Percentiles rank a stretch among this genome's conserved stretches.
phyloP scores from a whole-genome alignment of 2,329 filamentous ascomycete genomes.

The Metarhizium humberi region DNA sequence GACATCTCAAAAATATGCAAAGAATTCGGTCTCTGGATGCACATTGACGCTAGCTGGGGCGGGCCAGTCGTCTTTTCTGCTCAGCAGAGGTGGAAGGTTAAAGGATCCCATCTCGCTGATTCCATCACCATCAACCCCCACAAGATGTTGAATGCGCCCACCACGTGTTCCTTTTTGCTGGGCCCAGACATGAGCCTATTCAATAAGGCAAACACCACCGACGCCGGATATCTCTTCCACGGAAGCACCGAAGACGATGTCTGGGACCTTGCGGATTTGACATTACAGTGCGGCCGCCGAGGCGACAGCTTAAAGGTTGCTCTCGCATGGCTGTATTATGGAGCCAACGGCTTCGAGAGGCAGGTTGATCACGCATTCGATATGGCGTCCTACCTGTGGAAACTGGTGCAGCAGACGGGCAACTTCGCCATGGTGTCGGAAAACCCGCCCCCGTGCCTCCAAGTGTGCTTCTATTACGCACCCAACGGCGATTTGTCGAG shows the following conservation, averaged over 20 bases:
- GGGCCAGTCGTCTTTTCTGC: slow-evolving; percentile 70
- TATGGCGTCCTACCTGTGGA: slow-evolving; percentile 59
- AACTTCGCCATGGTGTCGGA: slow-evolving; percentile 65
- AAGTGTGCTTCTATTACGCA: slow-evolving; percentile 90
- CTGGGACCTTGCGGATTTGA: slow-evolving; percentile 87
- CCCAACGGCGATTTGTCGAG: slow-evolving; percentile 38
- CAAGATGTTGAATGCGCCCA: slow-evolving; percentile 90
- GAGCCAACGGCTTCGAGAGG: slow-evolving; percentile 58
- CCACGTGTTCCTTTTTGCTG: slow-evolving; percentile 86
- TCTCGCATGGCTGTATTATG: slow-evolving; percentile 84
- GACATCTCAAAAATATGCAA: slow-evolving; percentile 63
- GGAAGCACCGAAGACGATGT: slow-evolving; percentile 46
- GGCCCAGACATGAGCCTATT: slow-evolving; percentile 68
- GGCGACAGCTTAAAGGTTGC: slow-evolving; percentile 84
- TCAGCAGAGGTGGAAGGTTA: slow-evolving; percentile 53
- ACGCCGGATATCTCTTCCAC: slow-evolving; percentile 81
- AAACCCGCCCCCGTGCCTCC: slow-evolving; percentile 76
- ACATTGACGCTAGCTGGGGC: slow-evolving; percentile 90
- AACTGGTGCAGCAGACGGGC: slow-evolving; percentile 40
- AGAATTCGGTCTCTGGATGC: slow-evolving; percentile 73
- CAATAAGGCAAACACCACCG: slow-evolving; percentile 74
- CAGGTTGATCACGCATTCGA: slow-evolving; percentile 67
- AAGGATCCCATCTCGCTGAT: slow-evolving; percentile 65
- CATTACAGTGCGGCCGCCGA: slow-evolving; percentile 82
- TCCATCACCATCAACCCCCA: slow-evolving; percentile 86